Conservation (phyloP, 305 asterid species). For the Fraxinus platypoda region DNA sequence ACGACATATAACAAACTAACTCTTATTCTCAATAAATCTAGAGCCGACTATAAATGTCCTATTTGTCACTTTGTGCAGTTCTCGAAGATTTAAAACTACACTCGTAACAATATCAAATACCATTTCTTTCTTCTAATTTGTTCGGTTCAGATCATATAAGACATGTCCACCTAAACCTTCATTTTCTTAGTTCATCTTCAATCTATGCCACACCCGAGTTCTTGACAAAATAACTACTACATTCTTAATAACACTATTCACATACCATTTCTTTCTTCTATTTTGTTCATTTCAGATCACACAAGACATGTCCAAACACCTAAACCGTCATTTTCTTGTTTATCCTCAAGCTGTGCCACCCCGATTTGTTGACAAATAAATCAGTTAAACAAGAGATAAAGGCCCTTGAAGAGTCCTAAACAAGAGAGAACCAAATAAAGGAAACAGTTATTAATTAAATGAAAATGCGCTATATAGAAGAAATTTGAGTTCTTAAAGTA, state of each 20-base stretch:
- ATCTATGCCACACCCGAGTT: background rate
- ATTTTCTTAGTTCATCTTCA: background rate
- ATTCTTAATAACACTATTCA: no score
- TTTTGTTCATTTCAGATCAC: background rate
- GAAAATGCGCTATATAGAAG: background rate
- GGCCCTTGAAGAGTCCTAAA: background rate
- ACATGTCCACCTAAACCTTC: background rate
- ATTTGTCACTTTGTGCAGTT: background rate
- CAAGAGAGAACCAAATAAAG: background rate
- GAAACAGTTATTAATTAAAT: background rate
- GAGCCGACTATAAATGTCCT: background rate
- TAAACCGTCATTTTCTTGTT: background rate
- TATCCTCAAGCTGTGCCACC: background rate
- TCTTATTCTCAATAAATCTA: no score
- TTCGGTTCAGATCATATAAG: background rate
- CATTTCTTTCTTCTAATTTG: background rate
- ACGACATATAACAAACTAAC: no score
- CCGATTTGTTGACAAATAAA: background rate
- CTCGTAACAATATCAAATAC: background rate
- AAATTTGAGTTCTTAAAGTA: background rate
- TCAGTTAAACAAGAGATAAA: background rate
- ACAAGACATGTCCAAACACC: background rate
- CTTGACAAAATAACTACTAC: background rate
- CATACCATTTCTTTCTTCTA: background rate
- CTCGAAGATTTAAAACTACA: background rate